These are phyloP conservation scores for Sonneratia alba DNA, from an alignment of 345 rosid species.

Conservation along the genomic window DNA sequence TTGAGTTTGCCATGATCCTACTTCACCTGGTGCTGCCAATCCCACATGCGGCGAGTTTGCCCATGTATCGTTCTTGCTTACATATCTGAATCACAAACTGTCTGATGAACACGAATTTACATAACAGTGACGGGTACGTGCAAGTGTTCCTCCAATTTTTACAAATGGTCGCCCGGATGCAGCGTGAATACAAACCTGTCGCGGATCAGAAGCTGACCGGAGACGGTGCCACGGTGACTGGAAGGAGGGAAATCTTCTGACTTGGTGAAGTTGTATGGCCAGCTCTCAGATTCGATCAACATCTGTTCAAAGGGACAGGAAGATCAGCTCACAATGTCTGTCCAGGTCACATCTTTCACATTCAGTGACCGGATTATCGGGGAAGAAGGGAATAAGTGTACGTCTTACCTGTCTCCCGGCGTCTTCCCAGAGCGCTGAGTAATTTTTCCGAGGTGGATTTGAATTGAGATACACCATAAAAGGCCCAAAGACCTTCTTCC, in stretches of 20 bases:
- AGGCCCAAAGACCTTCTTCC: conserved; percentile 43
- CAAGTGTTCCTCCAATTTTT: too few species aligned
- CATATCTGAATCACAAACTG: conserved; percentile 5
- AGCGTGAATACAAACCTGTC: conserved; percentile 7
- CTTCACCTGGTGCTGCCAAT: conserved; percentile 30
- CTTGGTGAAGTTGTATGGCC: conserved; percentile 27
- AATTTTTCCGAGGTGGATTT: neutral
- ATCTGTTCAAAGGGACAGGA: neutral
- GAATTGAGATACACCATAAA: conserved; percentile 29
- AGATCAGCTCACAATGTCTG: neutral
- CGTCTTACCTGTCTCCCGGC: conserved; percentile 29
- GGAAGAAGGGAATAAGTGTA: neutral
- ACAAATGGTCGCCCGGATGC: too few species aligned
- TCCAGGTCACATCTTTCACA: neutral
- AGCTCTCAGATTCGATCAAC: conserved; percentile 17
- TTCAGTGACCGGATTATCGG: neutral
- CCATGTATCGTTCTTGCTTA: neutral
- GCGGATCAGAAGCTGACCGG: conserved; percentile 17
- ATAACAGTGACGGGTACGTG: too few species aligned
- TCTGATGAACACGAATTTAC: neutral
- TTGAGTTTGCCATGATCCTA: conserved; percentile 37
- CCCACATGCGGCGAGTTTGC: conserved; percentile 26
- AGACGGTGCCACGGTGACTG: conserved; percentile 18
- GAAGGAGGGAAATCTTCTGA: conserved; percentile 23
- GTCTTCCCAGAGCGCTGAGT: conserved; percentile 24